A percentile compares a stretch with the other conserved stretches of the same genome.
These are phyloP conservation scores for Colletotrichum brevisporum DNA, from an alignment of 2,329 filamentous ascomycete species.

Conservation along the genomic window DNA sequence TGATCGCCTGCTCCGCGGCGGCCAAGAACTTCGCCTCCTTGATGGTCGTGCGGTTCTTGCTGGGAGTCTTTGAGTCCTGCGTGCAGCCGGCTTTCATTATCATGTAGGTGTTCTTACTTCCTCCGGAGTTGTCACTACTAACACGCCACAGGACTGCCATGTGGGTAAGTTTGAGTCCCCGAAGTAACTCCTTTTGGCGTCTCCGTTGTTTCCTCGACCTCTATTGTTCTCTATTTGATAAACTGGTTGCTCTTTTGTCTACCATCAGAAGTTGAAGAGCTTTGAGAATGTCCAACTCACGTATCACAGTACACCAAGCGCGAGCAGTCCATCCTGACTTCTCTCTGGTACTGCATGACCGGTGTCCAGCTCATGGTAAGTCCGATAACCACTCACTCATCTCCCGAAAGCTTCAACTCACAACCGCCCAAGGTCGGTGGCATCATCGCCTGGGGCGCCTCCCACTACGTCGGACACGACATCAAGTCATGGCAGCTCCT, in stretches of 20 bases:
- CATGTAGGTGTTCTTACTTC: constrained; percentile 44
- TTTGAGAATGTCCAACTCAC: background rate
- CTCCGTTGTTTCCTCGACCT: too few species aligned
- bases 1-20: constrained; percentile 51
- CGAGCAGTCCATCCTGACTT: constrained; percentile 74
- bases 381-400: too few species aligned
- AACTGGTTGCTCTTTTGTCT: background rate
- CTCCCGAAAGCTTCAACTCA: background rate
- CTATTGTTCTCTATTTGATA: background rate
- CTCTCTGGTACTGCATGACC: constrained; percentile 76
- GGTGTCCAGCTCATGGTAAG: constrained; percentile 65
- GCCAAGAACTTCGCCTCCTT: constrained; percentile 35
- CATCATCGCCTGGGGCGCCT: constrained; percentile 68
- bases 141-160: constrained; percentile 50
- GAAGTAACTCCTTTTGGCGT: too few species aligned
- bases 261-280: background rate
- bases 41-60: constrained; percentile 41
- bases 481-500: constrained; percentile 61
- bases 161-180: constrained; percentile 45
- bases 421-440: constrained; percentile 57
- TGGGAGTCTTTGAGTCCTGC: constrained; percentile 42
- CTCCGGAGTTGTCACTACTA: background rate
- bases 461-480: constrained; percentile 59
- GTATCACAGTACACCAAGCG: constrained; percentile 53
- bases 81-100: constrained; percentile 61